A percentile compares a stretch with the other conserved stretches of the same genome.
Evolutionary conservation across 345 rosid species (phyloP).

Genomic region (Salix exigua): DNA sequence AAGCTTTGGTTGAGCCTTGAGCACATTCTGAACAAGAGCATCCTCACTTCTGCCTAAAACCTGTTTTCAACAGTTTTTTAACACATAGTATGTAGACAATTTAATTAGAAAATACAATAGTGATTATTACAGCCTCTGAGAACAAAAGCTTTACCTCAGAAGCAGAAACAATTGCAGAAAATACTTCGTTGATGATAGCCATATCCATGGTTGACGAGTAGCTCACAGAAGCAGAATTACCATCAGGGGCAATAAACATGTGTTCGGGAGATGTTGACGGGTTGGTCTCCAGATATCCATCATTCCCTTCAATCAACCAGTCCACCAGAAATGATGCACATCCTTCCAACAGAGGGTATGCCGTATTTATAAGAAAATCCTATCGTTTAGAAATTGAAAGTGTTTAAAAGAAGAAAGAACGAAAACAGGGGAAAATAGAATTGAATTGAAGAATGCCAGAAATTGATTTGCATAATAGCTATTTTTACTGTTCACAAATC

Average conservation of each 20-base stretch:
- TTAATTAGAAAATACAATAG: background rate
- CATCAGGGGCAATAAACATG: slow-evolving; percentile 70
- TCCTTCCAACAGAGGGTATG: slow-evolving; percentile 82
- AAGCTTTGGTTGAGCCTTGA: slow-evolving; percentile 56
- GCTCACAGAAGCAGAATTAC: slow-evolving; percentile 72
- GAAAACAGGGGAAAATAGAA: too few species aligned
- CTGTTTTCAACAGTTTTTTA: slow-evolving; percentile 29
- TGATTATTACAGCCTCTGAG: background rate
- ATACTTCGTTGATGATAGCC: slow-evolving; percentile 74
- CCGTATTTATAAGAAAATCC: slow-evolving; percentile 74
- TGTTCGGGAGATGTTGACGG: slow-evolving; percentile 99
- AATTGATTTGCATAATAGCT: too few species aligned
- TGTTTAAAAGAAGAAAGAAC: too few species aligned
- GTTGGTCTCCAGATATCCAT: slow-evolving; percentile 72
- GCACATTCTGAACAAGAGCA: slow-evolving; percentile 51
- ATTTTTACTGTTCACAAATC: too few species aligned
- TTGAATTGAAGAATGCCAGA: too few species aligned
- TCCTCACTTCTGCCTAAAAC: slow-evolving; percentile 53
- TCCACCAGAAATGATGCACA: slow-evolving; percentile 72
- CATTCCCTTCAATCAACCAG: slow-evolving; percentile 81
- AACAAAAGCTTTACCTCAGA: slow-evolving; percentile 55
- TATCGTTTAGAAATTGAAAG: slow-evolving; percentile 18
- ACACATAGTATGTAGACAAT: background rate
- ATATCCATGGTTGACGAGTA: slow-evolving; percentile 97
- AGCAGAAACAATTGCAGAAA: slow-evolving; percentile 59